Evolutionary conservation across 345 rosid species (phyloP).

Genomic region (Aethionema arabicum): DNA sequence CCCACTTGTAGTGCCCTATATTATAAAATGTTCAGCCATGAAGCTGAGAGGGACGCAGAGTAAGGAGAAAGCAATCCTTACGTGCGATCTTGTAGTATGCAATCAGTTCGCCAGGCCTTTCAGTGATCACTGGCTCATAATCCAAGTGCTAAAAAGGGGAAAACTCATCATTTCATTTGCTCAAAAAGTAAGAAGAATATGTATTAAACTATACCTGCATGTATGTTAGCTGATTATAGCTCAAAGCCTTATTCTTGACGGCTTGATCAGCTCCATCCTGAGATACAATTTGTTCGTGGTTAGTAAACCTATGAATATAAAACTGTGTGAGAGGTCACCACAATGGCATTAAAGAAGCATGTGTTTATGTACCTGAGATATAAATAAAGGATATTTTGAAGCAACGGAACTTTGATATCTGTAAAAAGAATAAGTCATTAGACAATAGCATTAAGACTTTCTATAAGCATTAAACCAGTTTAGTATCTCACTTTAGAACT

Average conservation of each 20-base stretch:
- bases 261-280: conserved; percentile 77
- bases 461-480: not conserved
- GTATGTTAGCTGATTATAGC: conserved; percentile 76
- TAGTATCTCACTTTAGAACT: conserved; percentile 57
- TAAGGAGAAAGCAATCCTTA: conserved; percentile 43
- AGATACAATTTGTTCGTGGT: conserved; percentile 21
- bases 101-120: conserved; percentile 87
- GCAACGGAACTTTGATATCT: conserved; percentile 80
- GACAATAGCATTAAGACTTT: conserved; percentile 8
- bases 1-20: conserved; percentile 96
- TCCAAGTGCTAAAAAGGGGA: conserved; percentile 69
- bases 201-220: conserved; percentile 59
- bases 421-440: conserved; percentile 28
- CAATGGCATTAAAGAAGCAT: conserved; percentile 11
- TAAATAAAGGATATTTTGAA: conserved; percentile 81
- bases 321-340: conserved; percentile 22
- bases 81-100: conserved; percentile 95
- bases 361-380: conserved; percentile 71
- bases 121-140: conserved; percentile 66
- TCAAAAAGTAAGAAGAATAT: conserved; percentile 17
- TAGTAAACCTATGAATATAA: conserved; percentile 19
- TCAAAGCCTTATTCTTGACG: conserved; percentile 79
- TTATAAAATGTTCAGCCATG: conserved; percentile 30
- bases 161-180: conserved; percentile 10
- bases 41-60: conserved; percentile 28